These are phyloP conservation scores for Halocafeteria seosinensis DNA, from an alignment of 108 stramenopile species.

Conservation along the genomic window DNA sequence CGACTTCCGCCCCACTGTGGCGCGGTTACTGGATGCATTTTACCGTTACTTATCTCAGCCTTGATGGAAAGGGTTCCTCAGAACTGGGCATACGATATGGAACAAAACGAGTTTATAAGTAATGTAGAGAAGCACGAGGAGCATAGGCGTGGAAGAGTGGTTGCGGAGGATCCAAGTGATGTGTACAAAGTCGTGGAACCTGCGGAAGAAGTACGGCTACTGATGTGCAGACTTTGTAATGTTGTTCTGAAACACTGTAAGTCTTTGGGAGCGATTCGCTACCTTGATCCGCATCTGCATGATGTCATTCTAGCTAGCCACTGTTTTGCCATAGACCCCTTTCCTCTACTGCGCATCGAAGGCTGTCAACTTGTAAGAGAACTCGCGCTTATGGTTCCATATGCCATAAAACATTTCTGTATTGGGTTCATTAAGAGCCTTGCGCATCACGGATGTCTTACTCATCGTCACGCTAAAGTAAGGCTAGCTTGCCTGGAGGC, in stretches of 20 bases:
- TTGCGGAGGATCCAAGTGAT: background rate
- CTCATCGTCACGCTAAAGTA: constrained; percentile 31
- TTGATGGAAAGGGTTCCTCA: background rate
- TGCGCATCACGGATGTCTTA: constrained; percentile 22
- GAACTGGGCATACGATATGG: background rate
- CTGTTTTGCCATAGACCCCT: background rate
- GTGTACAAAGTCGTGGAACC: background rate
- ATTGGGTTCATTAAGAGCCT: constrained; percentile 23
- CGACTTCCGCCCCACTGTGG: too few species aligned
- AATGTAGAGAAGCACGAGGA: background rate
- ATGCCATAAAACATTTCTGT: constrained; percentile 23
- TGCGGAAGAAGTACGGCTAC: background rate
- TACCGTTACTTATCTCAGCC: background rate
- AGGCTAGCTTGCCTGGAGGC: constrained; percentile 21
- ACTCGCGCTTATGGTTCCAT: background rate
- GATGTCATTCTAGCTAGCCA: background rate
- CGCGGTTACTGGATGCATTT: background rate
- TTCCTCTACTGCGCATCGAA: background rate
- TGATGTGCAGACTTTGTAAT: background rate
- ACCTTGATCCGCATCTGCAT: background rate
- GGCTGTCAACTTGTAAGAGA: background rate
- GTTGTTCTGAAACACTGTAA: background rate
- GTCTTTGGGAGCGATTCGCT: background rate
- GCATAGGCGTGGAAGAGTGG: background rate
- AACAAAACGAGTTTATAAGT: background rate